A percentile compares a stretch with the other conserved stretches of the same genome.
These are phyloP conservation scores for Zizania latifolia DNA, from an alignment of 176 grass and related monocot genomes.

Conservation along the genomic window DNA sequence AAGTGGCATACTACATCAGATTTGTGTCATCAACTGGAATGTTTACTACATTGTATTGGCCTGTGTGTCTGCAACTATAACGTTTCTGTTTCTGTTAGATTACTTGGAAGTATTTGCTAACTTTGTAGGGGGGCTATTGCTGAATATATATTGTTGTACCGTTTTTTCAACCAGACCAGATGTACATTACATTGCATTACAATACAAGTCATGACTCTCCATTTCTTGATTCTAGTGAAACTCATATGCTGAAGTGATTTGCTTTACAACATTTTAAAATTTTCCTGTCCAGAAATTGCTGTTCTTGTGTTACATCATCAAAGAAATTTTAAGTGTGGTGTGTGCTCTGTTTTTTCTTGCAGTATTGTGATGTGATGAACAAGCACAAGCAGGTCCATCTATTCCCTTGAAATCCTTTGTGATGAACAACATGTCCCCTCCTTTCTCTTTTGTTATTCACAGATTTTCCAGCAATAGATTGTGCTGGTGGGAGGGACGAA, in stretches of 20 bases:
- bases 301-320: not conserved
- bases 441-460: slow-evolving; percentile 20
- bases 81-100: not conserved
- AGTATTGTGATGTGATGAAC: slow-evolving; percentile 43
- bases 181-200: slow-evolving; percentile 4
- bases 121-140: not conserved
- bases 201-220: not conserved
- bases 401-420: slow-evolving; percentile 26
- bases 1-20: slow-evolving; percentile 29
- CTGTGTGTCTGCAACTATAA: not conserved
- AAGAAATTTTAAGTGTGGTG: slow-evolving; percentile 2
- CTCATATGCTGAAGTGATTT: not conserved
- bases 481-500: slow-evolving; percentile 34
- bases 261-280: not conserved
- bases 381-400: slow-evolving; percentile 28
- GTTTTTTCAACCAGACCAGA: not conserved
- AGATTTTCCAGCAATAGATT: slow-evolving; percentile 11
- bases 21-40: not conserved
- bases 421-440: slow-evolving; percentile 11
- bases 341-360: not conserved
- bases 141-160: not conserved
- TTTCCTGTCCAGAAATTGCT: not conserved
- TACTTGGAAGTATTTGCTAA: not conserved
- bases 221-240: not conserved
- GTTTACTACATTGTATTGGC: not conserved